Evolutionary conservation across 129 eudicot species (phyloP), one percentile per base, ranked within the genome.

Genomic region (Pseudognaphalium luteoalbum): DNA sequence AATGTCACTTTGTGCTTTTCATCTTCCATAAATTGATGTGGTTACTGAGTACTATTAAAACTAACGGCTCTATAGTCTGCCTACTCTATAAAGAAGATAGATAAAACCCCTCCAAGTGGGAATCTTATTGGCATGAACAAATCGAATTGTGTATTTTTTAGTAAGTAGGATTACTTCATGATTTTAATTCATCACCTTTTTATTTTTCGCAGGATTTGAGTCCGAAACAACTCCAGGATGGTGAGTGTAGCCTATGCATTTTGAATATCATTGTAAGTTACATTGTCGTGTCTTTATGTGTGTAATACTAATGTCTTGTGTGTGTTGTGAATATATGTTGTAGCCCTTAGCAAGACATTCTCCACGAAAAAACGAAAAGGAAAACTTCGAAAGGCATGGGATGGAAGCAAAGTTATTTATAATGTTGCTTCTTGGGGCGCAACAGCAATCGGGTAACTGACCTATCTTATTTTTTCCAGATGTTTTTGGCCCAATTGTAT

Each of bases 381-480:
- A 59, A 94, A 88, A 86, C 87, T 94, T 71, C 91, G 97, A 28
- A 94, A 94, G 82, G 98, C 98, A 60, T 91, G 97, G 96, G 98
- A 94, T 71, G 98, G 98, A 77, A 94, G 92, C 86, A 91, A 91
- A 84, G 97, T 94, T 68, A 89, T 94, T 10, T 94, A 94, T 78
- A 94, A 94, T 76, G 97, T 94, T 81, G 98, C 98, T 66, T 94
- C 98, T 39, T 94, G 97, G 97, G 92, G 98, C 28, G 98, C 98
- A 77, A 94, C 98, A 11, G 98, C 97, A 51, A 89, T 94, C 72
- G 98, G 98, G 98, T 94, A 85, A 64, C 81, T 72, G 8, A 56
- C 70, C 22, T 70, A 17, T 22, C 52, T 73, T 6, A 39, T 61
- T 69, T 78, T 8, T 20, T 21, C 33, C n/a, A 15, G 58, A 29